Evolutionary conservation across 2,329 filamentous ascomycete species (phyloP).

Genomic region (Phyllosticta capitalensis): DNA sequence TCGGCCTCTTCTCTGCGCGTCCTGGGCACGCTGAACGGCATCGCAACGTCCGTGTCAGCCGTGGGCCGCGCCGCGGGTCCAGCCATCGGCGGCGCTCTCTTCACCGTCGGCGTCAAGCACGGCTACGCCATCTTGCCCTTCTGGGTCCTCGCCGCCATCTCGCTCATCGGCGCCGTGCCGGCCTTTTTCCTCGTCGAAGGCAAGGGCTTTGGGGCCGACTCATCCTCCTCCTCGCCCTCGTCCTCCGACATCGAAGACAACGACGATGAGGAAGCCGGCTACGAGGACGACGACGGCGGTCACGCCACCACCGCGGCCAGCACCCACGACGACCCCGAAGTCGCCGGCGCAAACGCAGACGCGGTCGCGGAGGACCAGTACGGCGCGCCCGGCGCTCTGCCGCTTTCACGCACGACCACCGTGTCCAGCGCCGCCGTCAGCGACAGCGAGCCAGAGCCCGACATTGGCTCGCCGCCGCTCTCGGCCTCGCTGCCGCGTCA

Average conservation of each 20-base stretch:
- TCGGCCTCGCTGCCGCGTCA: slow-evolving; percentile 6
- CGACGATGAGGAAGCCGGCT: slow-evolving; percentile 1
- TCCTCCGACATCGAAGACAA: slow-evolving; percentile 25
- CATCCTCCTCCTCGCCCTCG: slow-evolving; percentile 16
- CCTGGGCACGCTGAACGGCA: slow-evolving; percentile 81
- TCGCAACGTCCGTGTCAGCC: slow-evolving; percentile 74
- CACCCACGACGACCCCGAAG: slow-evolving; percentile 13
- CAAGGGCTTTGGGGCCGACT: slow-evolving; percentile 49
- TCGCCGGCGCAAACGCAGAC: slow-evolving; percentile 25
- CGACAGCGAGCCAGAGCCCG: slow-evolving; percentile 19
- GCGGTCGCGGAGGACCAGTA: not conserved
- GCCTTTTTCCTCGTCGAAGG: slow-evolving; percentile 66
- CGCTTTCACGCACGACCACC: slow-evolving; percentile 24
- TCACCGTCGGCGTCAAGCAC: slow-evolving; percentile 64
- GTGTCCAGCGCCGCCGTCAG: slow-evolving; percentile 20
- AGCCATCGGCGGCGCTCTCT: slow-evolving; percentile 60
- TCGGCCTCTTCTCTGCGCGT: slow-evolving; percentile 65
- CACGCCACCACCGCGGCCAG: slow-evolving; percentile 14
- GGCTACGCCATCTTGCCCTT: slow-evolving; percentile 74
- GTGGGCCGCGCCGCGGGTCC: slow-evolving; percentile 74
- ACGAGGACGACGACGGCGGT: slow-evolving; percentile 7
- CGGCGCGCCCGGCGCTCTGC: slow-evolving; percentile 4
- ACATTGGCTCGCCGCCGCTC: slow-evolving; percentile 1
- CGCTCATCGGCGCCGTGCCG: slow-evolving; percentile 57
- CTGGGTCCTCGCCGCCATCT: slow-evolving; percentile 63